A percentile compares a stretch with the other conserved stretches of the same genome.
Conservation (phyloP, 2,329 filamentous ascomycete genomes). For the Hymenoscyphus albidus region DNA sequence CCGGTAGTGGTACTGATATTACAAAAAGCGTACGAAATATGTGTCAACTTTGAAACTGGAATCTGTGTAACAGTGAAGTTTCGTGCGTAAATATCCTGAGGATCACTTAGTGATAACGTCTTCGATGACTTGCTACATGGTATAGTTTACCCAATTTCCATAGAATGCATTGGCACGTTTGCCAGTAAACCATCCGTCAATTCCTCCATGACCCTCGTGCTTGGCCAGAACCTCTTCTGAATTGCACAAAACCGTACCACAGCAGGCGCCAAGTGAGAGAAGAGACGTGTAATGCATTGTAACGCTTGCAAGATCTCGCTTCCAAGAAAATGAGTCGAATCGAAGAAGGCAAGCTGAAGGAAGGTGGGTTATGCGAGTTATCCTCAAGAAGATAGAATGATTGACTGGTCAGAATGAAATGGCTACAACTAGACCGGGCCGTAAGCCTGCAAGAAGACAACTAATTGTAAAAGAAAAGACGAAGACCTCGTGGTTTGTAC, state of each 20-base stretch:
- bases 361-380: background rate
- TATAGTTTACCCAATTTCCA: background rate
- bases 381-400: background rate
- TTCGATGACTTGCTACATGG: background rate
- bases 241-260: slow-evolving; percentile 12
- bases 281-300: slow-evolving; percentile 19
- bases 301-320: slow-evolving; percentile 13
- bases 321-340: background rate
- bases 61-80: slow-evolving; percentile 64
- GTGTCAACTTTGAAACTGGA: slow-evolving; percentile 64
- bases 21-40: slow-evolving; percentile 76
- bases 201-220: background rate
- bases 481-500: background rate
- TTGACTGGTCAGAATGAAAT: background rate
- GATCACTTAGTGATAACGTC: background rate
- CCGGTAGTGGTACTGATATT: slow-evolving; percentile 65
- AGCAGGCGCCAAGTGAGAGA: slow-evolving; percentile 9
- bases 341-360: background rate
- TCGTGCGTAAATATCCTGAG: slow-evolving; percentile 18
- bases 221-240: background rate
- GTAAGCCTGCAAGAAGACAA: no score
- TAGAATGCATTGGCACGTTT: background rate
- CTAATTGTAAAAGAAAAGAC: background rate
- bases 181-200: background rate
- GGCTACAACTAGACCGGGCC: no score